Evolutionary conservation across 2,329 filamentous ascomycete species (phyloP).

Genomic region (Metarhizium anisopliae): DNA sequence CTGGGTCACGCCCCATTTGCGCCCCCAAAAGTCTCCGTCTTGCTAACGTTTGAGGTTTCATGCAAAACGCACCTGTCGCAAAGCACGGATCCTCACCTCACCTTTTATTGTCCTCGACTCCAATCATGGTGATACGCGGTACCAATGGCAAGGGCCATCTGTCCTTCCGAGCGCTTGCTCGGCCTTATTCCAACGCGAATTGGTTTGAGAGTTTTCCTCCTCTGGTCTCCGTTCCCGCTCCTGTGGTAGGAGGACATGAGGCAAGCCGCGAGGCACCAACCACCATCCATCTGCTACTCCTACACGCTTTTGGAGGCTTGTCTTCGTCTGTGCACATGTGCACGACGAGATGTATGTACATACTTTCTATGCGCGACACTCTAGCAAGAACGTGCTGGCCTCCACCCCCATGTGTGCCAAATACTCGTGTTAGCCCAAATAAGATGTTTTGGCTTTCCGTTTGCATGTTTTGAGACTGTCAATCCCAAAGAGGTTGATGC

Average conservation of each 20-base stretch:
- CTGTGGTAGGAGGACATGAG: background rate
- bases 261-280: background rate
- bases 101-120: background rate
- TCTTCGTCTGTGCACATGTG: background rate
- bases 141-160: background rate
- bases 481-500: background rate
- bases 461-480: background rate
- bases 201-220: background rate
- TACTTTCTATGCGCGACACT: background rate
- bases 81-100: background rate
- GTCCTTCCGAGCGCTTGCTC: background rate
- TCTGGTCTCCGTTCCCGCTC: background rate
- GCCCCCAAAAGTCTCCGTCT: conserved; percentile 7
- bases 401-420: background rate
- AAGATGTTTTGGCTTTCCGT: background rate
- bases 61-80: conserved; percentile 25
- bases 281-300: background rate
- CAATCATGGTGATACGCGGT: background rate
- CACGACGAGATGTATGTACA: background rate
- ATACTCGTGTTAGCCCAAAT: background rate
- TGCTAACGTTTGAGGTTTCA: conserved; percentile 38
- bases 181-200: background rate
- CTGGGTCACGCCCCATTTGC: background rate
- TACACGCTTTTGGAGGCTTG: background rate
- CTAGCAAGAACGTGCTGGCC: background rate